Percentiles rank a stretch among this genome's conserved stretches.
These are phyloP conservation scores for Quercus lobata DNA, from an alignment of 331 rosid species.

Conservation along the genomic window DNA sequence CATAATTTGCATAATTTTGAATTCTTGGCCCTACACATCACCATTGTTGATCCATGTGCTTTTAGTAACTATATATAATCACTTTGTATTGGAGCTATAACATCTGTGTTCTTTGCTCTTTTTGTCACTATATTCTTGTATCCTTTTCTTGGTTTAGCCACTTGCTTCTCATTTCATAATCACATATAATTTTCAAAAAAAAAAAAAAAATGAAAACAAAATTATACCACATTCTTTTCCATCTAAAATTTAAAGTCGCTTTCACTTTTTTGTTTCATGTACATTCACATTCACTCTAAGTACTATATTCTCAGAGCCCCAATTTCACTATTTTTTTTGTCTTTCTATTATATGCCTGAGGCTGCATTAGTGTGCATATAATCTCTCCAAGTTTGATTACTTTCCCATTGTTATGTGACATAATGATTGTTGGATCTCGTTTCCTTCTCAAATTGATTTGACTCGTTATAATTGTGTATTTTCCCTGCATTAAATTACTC, in stretches of 20 bases:
- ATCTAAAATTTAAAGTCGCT: background rate
- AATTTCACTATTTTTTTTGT: background rate
- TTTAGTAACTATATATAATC: background rate
- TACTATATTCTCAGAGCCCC: background rate
- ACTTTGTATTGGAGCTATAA: background rate
- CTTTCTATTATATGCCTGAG: background rate
- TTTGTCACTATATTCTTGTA: background rate
- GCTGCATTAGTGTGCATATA: background rate
- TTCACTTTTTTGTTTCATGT: background rate
- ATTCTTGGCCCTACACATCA: background rate
- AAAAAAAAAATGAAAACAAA: background rate
- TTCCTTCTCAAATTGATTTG: background rate
- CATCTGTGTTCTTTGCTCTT: background rate
- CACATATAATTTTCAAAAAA: background rate
- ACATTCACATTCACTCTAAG: background rate
- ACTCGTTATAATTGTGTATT: background rate
- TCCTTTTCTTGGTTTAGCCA: background rate
- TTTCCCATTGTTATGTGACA: background rate
- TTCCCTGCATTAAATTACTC: background rate
- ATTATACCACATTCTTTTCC: background rate
- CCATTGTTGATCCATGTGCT: background rate
- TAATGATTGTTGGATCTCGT: background rate
- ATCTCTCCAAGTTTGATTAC: background rate
- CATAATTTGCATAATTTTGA: background rate
- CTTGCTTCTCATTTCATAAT: background rate